Conservation (phyloP, 495 filamentous ascomycete species). For the Lophiostoma macrostomum region DNA sequence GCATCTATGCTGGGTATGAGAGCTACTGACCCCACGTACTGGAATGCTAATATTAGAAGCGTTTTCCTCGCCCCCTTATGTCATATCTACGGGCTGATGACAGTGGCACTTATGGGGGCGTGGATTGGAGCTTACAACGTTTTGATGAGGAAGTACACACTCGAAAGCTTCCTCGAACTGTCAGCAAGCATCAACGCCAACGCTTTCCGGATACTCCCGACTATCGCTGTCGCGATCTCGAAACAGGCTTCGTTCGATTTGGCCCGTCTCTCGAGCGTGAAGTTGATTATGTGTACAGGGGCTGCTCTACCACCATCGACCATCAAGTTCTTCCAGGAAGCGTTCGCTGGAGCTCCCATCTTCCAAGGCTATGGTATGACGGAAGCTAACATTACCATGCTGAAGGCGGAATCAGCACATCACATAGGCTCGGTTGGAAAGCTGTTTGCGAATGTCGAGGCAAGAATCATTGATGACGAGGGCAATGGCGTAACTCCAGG, state of each 20-base stretch:
- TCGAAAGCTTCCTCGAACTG: conserved; percentile 1
- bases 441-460: conserved; percentile 5
- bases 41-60: background rate
- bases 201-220: conserved; percentile 9
- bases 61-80: conserved; percentile 17
- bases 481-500: background rate
- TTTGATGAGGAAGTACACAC: conserved; percentile 13
- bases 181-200: conserved; percentile 4
- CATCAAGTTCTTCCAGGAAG: conserved; percentile 2
- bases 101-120: conserved; percentile 6
- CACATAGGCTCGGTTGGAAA: conserved; percentile 1
- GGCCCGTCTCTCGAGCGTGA: background rate
- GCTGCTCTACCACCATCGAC: conserved; percentile 6
- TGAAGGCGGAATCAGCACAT: conserved; percentile 7
- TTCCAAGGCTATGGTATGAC: conserved; percentile 22
- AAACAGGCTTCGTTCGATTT: conserved; percentile 7
- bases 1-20: conserved; percentile 3
- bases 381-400: conserved; percentile 9
- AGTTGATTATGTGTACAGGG: conserved; percentile 20
- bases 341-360: conserved; percentile 7
- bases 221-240: conserved; percentile 13
- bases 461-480: conserved; percentile 14
- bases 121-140: conserved; percentile 13
- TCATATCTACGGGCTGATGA: conserved; percentile 15
- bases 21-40: conserved; percentile 2